phyloP scores from a whole-genome alignment of 148 eudicot species.

The Linanthus parryae region DNA sequence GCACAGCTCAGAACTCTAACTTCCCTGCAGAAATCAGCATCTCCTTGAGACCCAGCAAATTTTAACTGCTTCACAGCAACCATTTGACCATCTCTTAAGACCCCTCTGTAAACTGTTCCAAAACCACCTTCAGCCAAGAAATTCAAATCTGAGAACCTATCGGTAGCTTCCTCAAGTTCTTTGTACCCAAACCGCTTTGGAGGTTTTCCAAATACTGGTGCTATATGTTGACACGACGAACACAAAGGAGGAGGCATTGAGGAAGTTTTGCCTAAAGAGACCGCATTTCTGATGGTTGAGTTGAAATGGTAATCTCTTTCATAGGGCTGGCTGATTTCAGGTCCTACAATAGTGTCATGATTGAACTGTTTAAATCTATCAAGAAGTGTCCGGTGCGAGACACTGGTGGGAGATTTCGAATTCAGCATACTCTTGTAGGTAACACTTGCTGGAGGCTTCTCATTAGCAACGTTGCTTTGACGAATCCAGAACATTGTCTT shows the following conservation, averaged over 20 bases:
- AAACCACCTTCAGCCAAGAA: slow-evolving; percentile 71
- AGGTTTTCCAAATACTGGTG: slow-evolving; percentile 81
- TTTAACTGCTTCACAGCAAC: slow-evolving; percentile 78
- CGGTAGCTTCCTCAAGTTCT: slow-evolving; percentile 68
- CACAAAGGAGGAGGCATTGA: slow-evolving; percentile 87
- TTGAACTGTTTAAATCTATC: slow-evolving; percentile 24
- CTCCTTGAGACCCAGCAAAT: slow-evolving; percentile 58
- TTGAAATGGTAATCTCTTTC: slow-evolving; percentile 17
- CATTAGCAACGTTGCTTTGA: slow-evolving; percentile 28
- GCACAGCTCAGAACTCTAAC: slow-evolving; percentile 81
- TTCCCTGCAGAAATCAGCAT: slow-evolving; percentile 84
- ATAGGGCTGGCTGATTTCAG: slow-evolving; percentile 12
- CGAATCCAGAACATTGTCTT: slow-evolving; percentile 27
- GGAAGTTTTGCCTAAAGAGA: slow-evolving; percentile 46
- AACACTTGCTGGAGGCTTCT: slow-evolving; percentile 15
- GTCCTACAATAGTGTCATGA: slow-evolving; percentile 15
- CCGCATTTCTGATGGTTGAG: slow-evolving; percentile 58
- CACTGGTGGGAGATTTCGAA: slow-evolving; percentile 14
- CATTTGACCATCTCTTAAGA: slow-evolving; percentile 59
- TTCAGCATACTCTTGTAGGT: slow-evolving; percentile 16
- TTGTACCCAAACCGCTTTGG: slow-evolving; percentile 53
- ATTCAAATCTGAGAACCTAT: slow-evolving; percentile 60
- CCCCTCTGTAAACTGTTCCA: slow-evolving; percentile 70
- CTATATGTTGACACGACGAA: slow-evolving; percentile 71
- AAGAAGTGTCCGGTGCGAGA: slow-evolving; percentile 11